These are phyloP conservation scores for Diutina catenulata DNA, from an alignment of 1,139 yeast genomes.

Conservation along the genomic window DNA sequence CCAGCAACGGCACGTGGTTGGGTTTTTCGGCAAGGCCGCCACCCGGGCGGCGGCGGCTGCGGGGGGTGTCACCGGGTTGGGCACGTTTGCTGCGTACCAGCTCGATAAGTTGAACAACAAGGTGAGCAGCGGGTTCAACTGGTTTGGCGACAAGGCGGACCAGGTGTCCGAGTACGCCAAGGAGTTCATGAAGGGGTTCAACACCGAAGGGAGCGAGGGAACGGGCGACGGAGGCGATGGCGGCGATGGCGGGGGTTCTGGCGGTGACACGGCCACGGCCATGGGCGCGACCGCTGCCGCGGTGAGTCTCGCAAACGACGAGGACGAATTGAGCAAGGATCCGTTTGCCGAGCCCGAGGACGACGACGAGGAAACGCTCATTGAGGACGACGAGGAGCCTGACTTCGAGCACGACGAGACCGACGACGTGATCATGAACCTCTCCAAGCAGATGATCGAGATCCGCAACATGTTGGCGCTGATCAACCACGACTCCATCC, in stretches of 20 bases:
- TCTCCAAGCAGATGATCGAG: conserved; percentile 95
- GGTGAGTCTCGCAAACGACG: conserved; percentile 26
- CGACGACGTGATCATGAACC: conserved; percentile 67
- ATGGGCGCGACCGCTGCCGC: conserved; percentile 38
- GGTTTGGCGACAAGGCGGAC: too few species aligned
- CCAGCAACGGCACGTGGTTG: too few species aligned
- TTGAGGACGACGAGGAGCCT: conserved; percentile 25
- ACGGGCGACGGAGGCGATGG: not conserved
- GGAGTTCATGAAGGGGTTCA: conserved; percentile 16
- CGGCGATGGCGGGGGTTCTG: conserved; percentile 19
- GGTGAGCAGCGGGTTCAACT: too few species aligned
- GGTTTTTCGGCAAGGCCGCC: too few species aligned
- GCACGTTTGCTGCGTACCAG: too few species aligned
- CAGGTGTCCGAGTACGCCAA: too few species aligned
- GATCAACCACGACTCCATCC: conserved; percentile 68
- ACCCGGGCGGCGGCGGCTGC: too few species aligned
- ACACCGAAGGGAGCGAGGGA: conserved; percentile 22
- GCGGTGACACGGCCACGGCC: conserved; percentile 27
- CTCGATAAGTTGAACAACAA: too few species aligned
- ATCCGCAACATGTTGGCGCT: conserved; percentile 69
- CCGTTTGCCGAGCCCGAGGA: conserved; percentile 14
- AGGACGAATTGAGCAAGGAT: conserved; percentile 11
- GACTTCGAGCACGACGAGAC: conserved; percentile 40
- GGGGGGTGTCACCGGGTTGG: too few species aligned
- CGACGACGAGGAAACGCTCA: conserved; percentile 21